Conservation (phyloP, 2,329 filamentous ascomycete genomes). For the Trichoderma koningiopsis region DNA sequence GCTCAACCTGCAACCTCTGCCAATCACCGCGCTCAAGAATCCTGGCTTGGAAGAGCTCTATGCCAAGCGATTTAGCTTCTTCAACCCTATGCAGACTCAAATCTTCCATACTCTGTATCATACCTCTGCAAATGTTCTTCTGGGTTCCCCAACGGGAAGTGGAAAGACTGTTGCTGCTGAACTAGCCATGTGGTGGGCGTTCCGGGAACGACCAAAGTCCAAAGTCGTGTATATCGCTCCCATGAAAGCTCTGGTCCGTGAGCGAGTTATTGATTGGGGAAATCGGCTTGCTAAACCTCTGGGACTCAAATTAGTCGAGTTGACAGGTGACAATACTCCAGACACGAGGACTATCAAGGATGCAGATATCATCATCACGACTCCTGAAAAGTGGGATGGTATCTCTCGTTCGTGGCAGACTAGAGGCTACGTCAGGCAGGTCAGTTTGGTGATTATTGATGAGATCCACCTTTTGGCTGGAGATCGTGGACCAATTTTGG, state of each 20-base stretch:
- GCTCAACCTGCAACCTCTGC: slow-evolving; percentile 85
- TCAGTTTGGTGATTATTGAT: slow-evolving; percentile 95
- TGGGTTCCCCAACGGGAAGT: slow-evolving; percentile 94
- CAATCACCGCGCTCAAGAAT: slow-evolving; percentile 85
- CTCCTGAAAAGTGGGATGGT: slow-evolving; percentile 99
- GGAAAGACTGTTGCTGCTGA: slow-evolving; percentile 97
- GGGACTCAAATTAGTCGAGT: slow-evolving; percentile 86
- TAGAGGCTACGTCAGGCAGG: slow-evolving; percentile 90
- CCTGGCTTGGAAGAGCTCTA: slow-evolving; percentile 86
- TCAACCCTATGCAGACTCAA: slow-evolving; percentile 99
- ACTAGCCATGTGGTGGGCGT: slow-evolving; percentile 99
- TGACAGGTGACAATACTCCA: slow-evolving; percentile 96
- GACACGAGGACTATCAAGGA: slow-evolving; percentile 94
- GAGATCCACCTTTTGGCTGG: slow-evolving; percentile 97
- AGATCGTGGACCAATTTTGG: slow-evolving; percentile 93
- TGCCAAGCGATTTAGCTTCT: slow-evolving; percentile 84
- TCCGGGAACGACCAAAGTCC: slow-evolving; percentile 87
- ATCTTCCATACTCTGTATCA: slow-evolving; percentile 97
- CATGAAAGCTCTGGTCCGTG: slow-evolving; percentile 97
- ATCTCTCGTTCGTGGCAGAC: slow-evolving; percentile 99
- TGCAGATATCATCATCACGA: slow-evolving; percentile 97
- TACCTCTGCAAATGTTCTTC: slow-evolving; percentile 84
- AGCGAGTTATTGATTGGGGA: slow-evolving; percentile 95
- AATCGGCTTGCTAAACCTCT: slow-evolving; percentile 77
- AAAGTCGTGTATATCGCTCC: slow-evolving; percentile 99